Evolutionary conservation across 768 basidiomycete species (phyloP).

Genomic region (Leccinum pellstonianum): DNA sequence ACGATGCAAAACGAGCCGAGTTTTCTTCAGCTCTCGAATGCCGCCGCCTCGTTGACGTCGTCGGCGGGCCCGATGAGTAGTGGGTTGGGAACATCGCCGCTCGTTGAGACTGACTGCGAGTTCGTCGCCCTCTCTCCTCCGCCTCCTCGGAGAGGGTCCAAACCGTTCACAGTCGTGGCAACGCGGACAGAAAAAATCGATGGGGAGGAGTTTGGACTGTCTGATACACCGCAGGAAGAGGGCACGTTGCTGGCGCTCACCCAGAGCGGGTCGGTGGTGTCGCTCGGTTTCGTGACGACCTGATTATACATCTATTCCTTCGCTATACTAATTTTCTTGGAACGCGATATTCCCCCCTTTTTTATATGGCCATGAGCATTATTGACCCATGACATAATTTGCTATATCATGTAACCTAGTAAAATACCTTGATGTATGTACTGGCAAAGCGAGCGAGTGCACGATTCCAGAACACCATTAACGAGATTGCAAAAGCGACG

Average conservation of each 20-base stretch:
- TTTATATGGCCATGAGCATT: neutral
- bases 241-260: slow-evolving; percentile 38
- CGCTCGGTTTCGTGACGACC: slow-evolving; percentile 48
- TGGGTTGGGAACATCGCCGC: slow-evolving; percentile 16
- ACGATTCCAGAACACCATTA: neutral
- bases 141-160: slow-evolving; percentile 63
- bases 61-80: neutral
- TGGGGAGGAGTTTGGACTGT: slow-evolving; percentile 4
- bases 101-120: slow-evolving; percentile 32
- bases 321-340: slow-evolving; percentile 16
- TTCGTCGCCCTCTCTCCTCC: slow-evolving; percentile 60
- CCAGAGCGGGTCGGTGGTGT: slow-evolving; percentile 51
- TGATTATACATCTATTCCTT: slow-evolving; percentile 24
- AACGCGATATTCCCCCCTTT: neutral
- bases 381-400: neutral
- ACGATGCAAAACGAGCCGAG: slow-evolving; percentile 52
- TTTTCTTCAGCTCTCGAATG: slow-evolving; percentile 57
- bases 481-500: neutral
- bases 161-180: slow-evolving; percentile 37
- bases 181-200: slow-evolving; percentile 14
- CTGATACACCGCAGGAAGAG: slow-evolving; percentile 10
- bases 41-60: slow-evolving; percentile 33
- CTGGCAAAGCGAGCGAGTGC: neutral
- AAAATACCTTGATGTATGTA: neutral
- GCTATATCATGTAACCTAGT: neutral